Conservation (phyloP, 768 basidiomycete species). For the Clitopilus passeckerianus region DNA sequence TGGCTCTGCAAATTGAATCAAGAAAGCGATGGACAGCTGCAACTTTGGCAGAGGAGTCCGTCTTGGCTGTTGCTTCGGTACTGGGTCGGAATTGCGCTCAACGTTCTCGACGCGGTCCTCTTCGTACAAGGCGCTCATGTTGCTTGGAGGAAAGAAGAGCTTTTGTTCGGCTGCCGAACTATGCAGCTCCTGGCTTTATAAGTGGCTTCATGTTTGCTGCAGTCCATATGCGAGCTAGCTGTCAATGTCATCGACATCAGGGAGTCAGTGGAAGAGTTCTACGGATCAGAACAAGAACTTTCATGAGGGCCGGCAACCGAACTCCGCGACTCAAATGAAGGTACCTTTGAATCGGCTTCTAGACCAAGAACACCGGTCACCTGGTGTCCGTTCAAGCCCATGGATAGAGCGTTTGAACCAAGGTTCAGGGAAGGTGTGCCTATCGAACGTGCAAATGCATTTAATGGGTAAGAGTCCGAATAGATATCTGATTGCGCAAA, state of each 20-base stretch:
- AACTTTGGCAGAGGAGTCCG: conserved; percentile 34
- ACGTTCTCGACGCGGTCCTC: background rate
- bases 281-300: background rate
- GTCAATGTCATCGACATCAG: background rate
- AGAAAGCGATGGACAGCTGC: conserved; percentile 30
- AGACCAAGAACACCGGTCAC: background rate
- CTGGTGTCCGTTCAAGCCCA: background rate
- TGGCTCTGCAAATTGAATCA: conserved; percentile 40
- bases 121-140: background rate
- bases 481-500: too few relatives aligned
- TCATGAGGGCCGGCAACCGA: background rate
- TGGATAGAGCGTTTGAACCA: too few relatives aligned
- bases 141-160: background rate
- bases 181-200: background rate
- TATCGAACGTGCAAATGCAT: too few relatives aligned
- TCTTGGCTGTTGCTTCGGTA: background rate
- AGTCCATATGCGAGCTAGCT: background rate
- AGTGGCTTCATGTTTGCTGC: background rate
- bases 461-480: too few relatives aligned
- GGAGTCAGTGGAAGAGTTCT: background rate
- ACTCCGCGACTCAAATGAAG: background rate
- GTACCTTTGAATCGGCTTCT: background rate
- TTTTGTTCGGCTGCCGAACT: background rate
- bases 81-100: background rate
- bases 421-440: too few relatives aligned